These are phyloP conservation scores for Aspergillus sp. DNA, from an alignment of 2,329 filamentous ascomycete genomes.

Conservation along the genomic window DNA sequence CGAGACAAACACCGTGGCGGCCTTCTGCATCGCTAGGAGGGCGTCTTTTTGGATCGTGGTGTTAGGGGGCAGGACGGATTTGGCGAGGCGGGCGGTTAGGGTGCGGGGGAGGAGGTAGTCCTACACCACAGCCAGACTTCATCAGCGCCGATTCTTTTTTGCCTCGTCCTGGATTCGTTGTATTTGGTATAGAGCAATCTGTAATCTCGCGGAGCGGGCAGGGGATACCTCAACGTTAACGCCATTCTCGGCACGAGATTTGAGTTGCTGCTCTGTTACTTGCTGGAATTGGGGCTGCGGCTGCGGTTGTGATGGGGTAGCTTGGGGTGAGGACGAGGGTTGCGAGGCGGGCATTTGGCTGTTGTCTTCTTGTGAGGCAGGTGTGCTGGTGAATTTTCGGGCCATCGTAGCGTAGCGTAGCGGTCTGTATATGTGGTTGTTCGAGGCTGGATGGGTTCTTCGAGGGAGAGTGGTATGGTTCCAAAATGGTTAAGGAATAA, in stretches of 20 bases:
- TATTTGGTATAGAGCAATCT: too few relatives aligned
- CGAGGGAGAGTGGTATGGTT: too few relatives aligned
- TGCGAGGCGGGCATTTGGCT: not conserved
- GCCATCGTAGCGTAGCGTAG: slow-evolving; percentile 26
- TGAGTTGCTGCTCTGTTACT: slow-evolving; percentile 34
- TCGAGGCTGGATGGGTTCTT: too few relatives aligned
- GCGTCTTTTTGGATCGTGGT: slow-evolving; percentile 62
- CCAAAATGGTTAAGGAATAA: too few relatives aligned
- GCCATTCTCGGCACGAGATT: slow-evolving; percentile 31
- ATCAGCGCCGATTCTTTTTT: too few relatives aligned
- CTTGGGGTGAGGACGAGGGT: too few relatives aligned
- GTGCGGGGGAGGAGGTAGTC: slow-evolving; percentile 59
- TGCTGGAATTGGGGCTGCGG: slow-evolving; percentile 12
- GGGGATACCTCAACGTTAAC: slow-evolving; percentile 34
- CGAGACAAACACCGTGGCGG: slow-evolving; percentile 61
- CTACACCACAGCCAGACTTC: slow-evolving; percentile 22
- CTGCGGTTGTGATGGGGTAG: not conserved
- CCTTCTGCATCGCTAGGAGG: slow-evolving; percentile 57
- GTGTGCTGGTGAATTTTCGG: slow-evolving; percentile 30
- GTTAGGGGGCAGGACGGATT: slow-evolving; percentile 58
- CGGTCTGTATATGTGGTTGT: not conserved
- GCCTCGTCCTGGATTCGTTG: too few relatives aligned
- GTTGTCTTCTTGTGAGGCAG: slow-evolving; percentile 6
- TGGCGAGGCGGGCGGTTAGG: slow-evolving; percentile 55
- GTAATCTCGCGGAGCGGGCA: not conserved